Evolutionary conservation across 306 rosid species (phyloP), one percentile per base, ranked within the genome.

Genomic region (Crataegus laevigata): DNA sequence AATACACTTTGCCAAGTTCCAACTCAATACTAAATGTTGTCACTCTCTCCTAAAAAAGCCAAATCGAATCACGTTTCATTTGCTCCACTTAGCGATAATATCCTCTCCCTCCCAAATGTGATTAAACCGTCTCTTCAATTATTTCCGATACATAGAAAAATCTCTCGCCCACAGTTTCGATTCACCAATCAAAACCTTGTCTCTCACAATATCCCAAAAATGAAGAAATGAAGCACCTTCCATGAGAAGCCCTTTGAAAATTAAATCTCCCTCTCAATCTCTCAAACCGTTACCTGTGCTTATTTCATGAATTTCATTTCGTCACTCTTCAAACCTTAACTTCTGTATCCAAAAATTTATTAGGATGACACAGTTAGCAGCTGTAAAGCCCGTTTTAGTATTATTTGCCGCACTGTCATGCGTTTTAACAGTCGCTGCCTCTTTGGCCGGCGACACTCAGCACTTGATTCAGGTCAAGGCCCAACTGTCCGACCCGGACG

Each of bases 391-490:
- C 5, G 3, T 40, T 67, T 32, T 61, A 10, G 12, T 88, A 2
- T 26, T 74, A 2, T 71, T 51, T 50, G 19, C 51, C 3, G 50
- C 76, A 6, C 77, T 66, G 4, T 66, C 66, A 11, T 73, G 43
- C 38, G 25, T 66, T 52, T 57, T 77, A 45, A 34, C 59, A 7
- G 62, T 50, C 21, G 70, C 11, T 13, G 36, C 71, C 3, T 78
- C 87, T 38, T 82, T 81, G 0, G 14, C 71, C 11, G 77, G 79
- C 45, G 91, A 92, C 67, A 26, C 71, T 21, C 84, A 83, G 60
- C 84, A 88, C 81, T 73, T 94, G 29, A 77, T 89, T 7, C 80
- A 78, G 38, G 93, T 92, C 29, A 94, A 92, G 80, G 68, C 82
- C 3, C 78, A 78, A 29, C 82, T 94, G 9, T 64, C 83, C 28